Conservation (phyloP, 805 yeast genomes). For the Osmozyma mogii region DNA sequence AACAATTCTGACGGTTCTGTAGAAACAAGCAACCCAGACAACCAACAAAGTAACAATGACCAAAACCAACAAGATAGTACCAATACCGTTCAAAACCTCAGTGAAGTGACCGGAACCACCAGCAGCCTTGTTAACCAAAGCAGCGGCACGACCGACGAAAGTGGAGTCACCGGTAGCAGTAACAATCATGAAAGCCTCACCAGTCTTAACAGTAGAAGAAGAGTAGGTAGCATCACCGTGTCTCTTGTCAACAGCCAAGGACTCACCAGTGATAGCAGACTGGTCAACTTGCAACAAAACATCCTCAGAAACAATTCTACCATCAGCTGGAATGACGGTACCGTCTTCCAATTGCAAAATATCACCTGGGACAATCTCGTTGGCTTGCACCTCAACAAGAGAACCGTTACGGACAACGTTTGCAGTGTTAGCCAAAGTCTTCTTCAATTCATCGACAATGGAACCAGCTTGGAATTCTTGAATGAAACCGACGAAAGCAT, state of each 20-base stretch:
- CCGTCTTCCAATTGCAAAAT: slow-evolving; percentile 89
- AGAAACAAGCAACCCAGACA: slow-evolving; percentile 92
- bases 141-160: slow-evolving; percentile 96
- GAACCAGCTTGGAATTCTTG: slow-evolving; percentile 99
- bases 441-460: slow-evolving; percentile 92
- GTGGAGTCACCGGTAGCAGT: slow-evolving; percentile 94
- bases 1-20: slow-evolving; percentile 83
- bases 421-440: slow-evolving; percentile 89
- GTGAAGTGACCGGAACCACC: slow-evolving; percentile 95
- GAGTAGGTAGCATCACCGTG: slow-evolving; percentile 83
- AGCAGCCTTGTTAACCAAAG: slow-evolving; percentile 89
- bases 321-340: slow-evolving; percentile 88
- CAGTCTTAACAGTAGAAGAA: slow-evolving; percentile 91
- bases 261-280: slow-evolving; percentile 97
- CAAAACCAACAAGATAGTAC: slow-evolving; percentile 82
- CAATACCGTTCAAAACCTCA: slow-evolving; percentile 96
- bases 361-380: slow-evolving; percentile 93
- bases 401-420: slow-evolving; percentile 77
- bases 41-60: slow-evolving; percentile 80
- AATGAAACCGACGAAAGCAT: slow-evolving; percentile 91
- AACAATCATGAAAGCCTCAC: slow-evolving; percentile 91
- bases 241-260: slow-evolving; percentile 89
- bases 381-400: slow-evolving; percentile 66
- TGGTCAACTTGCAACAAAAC: slow-evolving; percentile 88
- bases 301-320: slow-evolving; percentile 80